Evolutionary conservation across 106 monocot genomes (phyloP).

Genomic region (Alisma plantagoaquatica): DNA sequence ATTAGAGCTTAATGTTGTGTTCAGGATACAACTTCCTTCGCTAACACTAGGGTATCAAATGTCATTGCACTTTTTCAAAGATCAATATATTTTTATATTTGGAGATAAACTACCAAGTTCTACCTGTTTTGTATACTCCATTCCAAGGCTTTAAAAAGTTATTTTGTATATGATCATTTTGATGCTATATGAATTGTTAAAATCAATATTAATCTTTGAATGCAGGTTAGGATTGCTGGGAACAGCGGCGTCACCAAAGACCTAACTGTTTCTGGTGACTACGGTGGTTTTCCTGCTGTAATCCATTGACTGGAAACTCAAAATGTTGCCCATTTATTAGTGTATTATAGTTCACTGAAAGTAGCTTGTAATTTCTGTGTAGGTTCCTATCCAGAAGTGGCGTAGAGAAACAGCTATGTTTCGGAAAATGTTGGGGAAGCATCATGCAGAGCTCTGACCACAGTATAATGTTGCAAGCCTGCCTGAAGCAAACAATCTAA

Average conservation of each 20-base stretch:
- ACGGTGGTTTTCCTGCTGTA: constrained; percentile 96
- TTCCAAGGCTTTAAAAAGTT: too few species aligned
- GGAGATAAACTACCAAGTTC: neutral
- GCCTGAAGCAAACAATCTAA: too few species aligned
- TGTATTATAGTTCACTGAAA: neutral
- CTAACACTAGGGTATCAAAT: neutral
- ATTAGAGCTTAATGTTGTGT: too few species aligned
- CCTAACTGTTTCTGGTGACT: constrained; percentile 72
- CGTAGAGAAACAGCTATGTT: constrained; percentile 26
- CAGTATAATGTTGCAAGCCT: too few species aligned
- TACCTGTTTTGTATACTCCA: too few species aligned
- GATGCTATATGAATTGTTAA: neutral
- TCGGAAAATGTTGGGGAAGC: neutral
- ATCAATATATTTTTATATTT: neutral
- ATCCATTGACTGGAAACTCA: neutral
- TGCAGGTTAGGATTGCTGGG: constrained; percentile 80
- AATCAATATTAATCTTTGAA: neutral
- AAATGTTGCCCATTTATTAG: neutral
- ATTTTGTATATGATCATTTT: neutral
- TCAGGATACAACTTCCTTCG: neutral
- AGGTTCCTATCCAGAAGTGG: constrained; percentile 73
- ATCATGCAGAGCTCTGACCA: too few species aligned
- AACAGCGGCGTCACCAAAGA: constrained; percentile 85
- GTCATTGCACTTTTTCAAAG: neutral
- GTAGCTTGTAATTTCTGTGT: neutral